These are phyloP conservation scores for Aphanomyces astaci DNA, from an alignment of 352 stramenopile species.

Conservation along the genomic window DNA sequence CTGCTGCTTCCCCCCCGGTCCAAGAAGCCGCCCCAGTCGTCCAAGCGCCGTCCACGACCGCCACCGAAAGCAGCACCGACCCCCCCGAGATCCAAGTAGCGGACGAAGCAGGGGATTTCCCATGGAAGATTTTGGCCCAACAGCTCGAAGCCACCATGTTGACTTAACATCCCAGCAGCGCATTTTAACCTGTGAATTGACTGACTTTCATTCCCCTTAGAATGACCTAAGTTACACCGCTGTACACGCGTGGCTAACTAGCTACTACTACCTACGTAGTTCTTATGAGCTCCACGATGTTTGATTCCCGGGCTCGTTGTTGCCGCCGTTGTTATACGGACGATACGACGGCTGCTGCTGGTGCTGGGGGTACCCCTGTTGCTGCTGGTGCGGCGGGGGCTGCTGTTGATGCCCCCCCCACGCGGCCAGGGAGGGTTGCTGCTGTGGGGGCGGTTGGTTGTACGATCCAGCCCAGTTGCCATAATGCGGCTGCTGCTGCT, in stretches of 20 bases:
- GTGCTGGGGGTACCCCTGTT: slow-evolving; percentile 24
- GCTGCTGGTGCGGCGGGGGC: slow-evolving; percentile 21
- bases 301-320: slow-evolving; percentile 46
- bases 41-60: not conserved
- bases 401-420: slow-evolving; percentile 79
- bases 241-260: not conserved
- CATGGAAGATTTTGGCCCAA: not conserved
- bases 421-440: slow-evolving; percentile 45
- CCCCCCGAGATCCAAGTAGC: not conserved
- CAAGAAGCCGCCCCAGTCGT: no score
- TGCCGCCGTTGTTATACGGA: slow-evolving; percentile 37
- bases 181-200: not conserved
- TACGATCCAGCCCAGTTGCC: slow-evolving; percentile 67
- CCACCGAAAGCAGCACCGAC: not conserved
- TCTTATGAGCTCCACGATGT: slow-evolving; percentile 69
- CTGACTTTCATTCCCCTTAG: slow-evolving; percentile 5
- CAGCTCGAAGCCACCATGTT: not conserved
- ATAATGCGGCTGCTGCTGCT: slow-evolving; percentile 52
- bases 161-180: not conserved
- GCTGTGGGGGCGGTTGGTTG: slow-evolving; percentile 18
- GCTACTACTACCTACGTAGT: no score
- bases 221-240: slow-evolving; percentile 8
- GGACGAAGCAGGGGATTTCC: not conserved
- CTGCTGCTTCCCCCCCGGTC: no score
- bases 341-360: slow-evolving; percentile 56